Base-by-base conservation (phyloP, 331 rosid species). In the Erythrophleum ivorense region DNA sequence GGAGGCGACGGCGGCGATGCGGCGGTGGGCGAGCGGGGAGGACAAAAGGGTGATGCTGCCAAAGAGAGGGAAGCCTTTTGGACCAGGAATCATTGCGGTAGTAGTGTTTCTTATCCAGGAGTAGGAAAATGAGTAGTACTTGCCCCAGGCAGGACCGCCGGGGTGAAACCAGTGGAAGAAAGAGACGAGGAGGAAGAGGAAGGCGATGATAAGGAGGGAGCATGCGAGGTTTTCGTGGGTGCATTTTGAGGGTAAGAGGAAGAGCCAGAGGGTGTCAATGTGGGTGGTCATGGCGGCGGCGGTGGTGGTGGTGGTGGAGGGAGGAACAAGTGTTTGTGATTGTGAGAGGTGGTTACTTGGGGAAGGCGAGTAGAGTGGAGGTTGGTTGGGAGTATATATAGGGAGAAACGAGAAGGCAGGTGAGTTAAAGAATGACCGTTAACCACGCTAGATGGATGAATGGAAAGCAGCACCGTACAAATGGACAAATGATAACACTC, bases 61-160 rank as follows among this genome's bases (percentile, higher is more conserved):
- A 3, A 88, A 43, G 0, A 95, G 9, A 16, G 98, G 99, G 12
- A 88, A 78, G 6, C 99, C 99, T 76, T 85, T 85, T 0, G 98
- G 99, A 10, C 99, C 99, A 0, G 98, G 98, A 63, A 95, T 90
- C 15, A 73, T 29, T 0, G 53, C 7, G 5, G 34, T 9, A 16
- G 53, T 34, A n/a, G 46, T 3, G 41, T 62, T 63, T 34, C 70
- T 43, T 6, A 10, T 82, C 0, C 14, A 80, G 69, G 18, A 84
- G 75, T 24, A 24, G 29, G 29, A 24, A 24, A 24, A 24, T 24
- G 29, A 24, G 29, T 82, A 80, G 84, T 82, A 77, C 43, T 81
- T 84, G 3, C 99, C 99, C 97, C 97, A 95, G 9, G 99, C 97
- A 9, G 98, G 98, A 59, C 99, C 99, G 59, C 98, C 98, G 0